Percentiles rank a stretch among this genome's conserved stretches.
Conservation (phyloP, 192 early-diverging fungal species). For the Entomortierella lignicola region DNA sequence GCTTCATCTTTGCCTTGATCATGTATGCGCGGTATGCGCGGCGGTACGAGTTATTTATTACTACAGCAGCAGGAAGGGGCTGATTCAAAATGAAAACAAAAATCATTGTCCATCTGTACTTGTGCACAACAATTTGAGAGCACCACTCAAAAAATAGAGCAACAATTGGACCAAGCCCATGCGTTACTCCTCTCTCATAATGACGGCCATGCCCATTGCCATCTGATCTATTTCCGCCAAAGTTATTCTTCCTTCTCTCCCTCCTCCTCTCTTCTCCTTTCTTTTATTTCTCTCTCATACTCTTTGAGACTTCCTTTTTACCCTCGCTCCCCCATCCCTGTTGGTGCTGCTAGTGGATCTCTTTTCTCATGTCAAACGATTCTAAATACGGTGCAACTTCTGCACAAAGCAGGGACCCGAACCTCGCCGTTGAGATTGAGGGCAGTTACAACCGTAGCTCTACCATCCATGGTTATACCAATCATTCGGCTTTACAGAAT, state of each 20-base stretch:
- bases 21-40: no score
- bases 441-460: background rate
- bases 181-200: background rate
- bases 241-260: background rate
- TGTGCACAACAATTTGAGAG: no score
- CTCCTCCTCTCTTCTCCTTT: background rate
- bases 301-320: background rate
- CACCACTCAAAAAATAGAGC: no score
- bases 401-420: slow-evolving; percentile 7
- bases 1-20: no score
- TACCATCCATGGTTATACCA: background rate
- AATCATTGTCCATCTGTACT: no score
- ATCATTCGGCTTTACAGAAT: background rate
- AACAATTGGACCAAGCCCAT: background rate
- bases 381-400: slow-evolving; percentile 22
- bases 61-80: no score
- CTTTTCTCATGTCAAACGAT: slow-evolving; percentile 9
- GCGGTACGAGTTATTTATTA: no score
- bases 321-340: background rate
- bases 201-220: no score
- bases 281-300: background rate
- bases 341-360: background rate
- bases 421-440: slow-evolving; percentile 1
- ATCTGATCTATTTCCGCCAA: background rate
- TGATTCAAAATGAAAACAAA: no score